phyloP scores from a whole-genome alignment of 495 filamentous ascomycete genomes.

The Lasiosphaeria ovina region DNA sequence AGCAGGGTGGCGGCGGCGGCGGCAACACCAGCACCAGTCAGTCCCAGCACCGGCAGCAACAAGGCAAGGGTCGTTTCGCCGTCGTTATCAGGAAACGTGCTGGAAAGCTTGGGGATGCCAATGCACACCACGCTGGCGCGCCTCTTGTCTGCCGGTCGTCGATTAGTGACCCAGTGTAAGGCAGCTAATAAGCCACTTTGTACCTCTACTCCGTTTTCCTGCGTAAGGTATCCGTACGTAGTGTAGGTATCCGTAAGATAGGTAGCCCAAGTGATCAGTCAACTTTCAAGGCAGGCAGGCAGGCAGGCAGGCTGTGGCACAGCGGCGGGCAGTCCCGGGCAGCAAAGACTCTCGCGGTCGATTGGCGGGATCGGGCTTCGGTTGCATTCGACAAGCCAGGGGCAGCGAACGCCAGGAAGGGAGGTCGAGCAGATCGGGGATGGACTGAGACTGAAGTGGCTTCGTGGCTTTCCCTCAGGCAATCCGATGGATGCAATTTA shows the following conservation, averaged over 20 bases:
- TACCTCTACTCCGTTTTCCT: too few species aligned
- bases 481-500: too few species aligned
- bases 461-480: too few species aligned
- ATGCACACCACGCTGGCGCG: background rate
- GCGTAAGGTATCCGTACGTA: too few species aligned
- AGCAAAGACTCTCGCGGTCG: conserved; percentile 4
- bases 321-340: conserved; percentile 15
- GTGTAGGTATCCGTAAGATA: too few species aligned
- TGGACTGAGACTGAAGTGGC: too few species aligned
- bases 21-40: conserved; percentile 1
- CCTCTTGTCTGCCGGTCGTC: background rate
- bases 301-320: conserved; percentile 7
- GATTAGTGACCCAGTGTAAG: background rate
- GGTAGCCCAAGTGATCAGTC: too few species aligned
- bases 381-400: background rate
- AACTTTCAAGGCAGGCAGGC: too few species aligned
- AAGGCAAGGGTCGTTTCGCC: background rate
- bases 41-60: background rate
- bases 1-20: conserved; percentile 6
- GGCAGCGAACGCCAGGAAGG: too few species aligned
- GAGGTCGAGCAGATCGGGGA: too few species aligned
- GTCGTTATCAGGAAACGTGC: background rate
- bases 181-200: too few species aligned
- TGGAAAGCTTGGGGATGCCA: too few species aligned
- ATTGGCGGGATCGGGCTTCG: conserved; percentile 9